Percentiles rank a stretch among this genome's conserved stretches.
These are phyloP conservation scores for Aspergillus pseudonomiae DNA, from an alignment of 2,329 filamentous ascomycete genomes.

Conservation along the genomic window DNA sequence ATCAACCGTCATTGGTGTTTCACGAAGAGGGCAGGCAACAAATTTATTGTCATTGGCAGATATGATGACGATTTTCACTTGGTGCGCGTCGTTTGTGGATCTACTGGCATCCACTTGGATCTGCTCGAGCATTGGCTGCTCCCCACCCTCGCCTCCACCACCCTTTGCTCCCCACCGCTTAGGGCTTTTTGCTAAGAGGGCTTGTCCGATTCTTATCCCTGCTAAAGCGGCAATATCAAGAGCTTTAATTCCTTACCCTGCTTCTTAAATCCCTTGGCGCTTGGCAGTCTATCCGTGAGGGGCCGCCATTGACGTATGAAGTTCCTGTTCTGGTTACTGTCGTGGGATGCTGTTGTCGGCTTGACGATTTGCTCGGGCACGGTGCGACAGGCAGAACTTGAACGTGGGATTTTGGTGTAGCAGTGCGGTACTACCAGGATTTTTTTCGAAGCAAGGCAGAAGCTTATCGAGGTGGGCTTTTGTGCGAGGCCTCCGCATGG, in stretches of 20 bases:
- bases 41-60: slow-evolving; percentile 1
- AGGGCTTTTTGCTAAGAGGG: slow-evolving; percentile 6
- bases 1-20: not conserved
- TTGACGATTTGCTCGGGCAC: not conserved
- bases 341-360: not conserved
- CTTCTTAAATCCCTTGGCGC: slow-evolving; percentile 7
- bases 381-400: not conserved
- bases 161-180: not conserved
- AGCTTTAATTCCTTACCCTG: slow-evolving; percentile 7
- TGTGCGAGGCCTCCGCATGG: not conserved
- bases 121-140: slow-evolving; percentile 3
- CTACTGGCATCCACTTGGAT: slow-evolving; percentile 2
- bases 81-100: slow-evolving; percentile 10
- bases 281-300: not conserved
- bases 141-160: slow-evolving; percentile 5
- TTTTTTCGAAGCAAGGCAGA: not conserved
- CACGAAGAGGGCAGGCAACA: not conserved
- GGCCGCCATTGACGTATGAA: slow-evolving; percentile 3
- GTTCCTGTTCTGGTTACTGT: not conserved
- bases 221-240: not conserved
- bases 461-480: not conserved
- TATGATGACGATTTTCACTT: slow-evolving; percentile 13
- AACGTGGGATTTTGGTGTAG: not conserved
- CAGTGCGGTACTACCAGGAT: not conserved
- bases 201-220: slow-evolving; percentile 10